Percentiles rank a stretch among this genome's conserved stretches.
Evolutionary conservation across 2,329 filamentous ascomycete genomes (phyloP).

Genomic region (Myriosclerotinia scirpicola): DNA sequence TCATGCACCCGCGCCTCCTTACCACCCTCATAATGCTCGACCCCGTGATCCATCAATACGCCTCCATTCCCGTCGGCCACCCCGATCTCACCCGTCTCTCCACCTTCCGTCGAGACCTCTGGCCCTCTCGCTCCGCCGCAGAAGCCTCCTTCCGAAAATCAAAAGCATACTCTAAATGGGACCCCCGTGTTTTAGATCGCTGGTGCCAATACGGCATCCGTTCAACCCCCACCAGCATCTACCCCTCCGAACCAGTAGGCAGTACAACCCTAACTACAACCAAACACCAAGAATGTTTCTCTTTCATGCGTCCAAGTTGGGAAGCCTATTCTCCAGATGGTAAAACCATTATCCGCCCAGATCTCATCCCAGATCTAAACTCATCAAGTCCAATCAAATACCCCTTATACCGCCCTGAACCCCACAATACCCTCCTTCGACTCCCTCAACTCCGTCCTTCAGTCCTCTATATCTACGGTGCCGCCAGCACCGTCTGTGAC

Average conservation of each 20-base stretch:
- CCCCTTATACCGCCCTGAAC: slow-evolving; percentile 69
- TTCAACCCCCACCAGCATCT: slow-evolving; percentile 63
- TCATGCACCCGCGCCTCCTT: slow-evolving; percentile 80
- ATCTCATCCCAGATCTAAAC: slow-evolving; percentile 14
- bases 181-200: slow-evolving; percentile 71
- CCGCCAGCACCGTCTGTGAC: slow-evolving; percentile 55
- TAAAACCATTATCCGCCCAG: slow-evolving; percentile 40
- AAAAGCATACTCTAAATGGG: slow-evolving; percentile 81
- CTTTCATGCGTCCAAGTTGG: slow-evolving; percentile 65
- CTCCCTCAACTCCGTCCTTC: slow-evolving; percentile 63
- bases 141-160: slow-evolving; percentile 63
- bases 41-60: slow-evolving; percentile 65
- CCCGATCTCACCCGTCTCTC: slow-evolving; percentile 58
- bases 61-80: slow-evolving; percentile 44
- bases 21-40: slow-evolving; percentile 77
- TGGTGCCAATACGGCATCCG: slow-evolving; percentile 76
- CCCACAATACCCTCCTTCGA: slow-evolving; percentile 53
- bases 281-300: slow-evolving; percentile 85
- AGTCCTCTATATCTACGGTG: slow-evolving; percentile 70
- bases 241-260: slow-evolving; percentile 46
- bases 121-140: slow-evolving; percentile 75
- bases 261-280: slow-evolving; percentile 75
- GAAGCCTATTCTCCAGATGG: slow-evolving; percentile 40
- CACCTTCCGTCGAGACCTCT: slow-evolving; percentile 71
- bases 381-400: slow-evolving; percentile 33